Percentiles rank a stretch among this genome's conserved stretches.
These are phyloP conservation scores for Chenopodium album DNA, from an alignment of 148 eudicot species.

Conservation along the genomic window DNA sequence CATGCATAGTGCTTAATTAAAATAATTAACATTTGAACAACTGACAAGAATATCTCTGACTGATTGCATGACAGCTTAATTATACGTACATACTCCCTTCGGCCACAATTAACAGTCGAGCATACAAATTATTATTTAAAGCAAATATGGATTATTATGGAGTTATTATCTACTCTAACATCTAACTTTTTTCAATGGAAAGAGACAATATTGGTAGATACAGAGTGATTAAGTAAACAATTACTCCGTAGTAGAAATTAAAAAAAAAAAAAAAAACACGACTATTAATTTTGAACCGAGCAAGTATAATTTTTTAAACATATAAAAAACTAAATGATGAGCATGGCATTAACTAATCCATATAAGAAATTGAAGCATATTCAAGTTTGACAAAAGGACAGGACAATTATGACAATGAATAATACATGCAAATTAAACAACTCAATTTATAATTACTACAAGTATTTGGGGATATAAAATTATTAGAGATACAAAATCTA, in stretches of 20 bases:
- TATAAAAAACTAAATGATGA: neutral
- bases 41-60: conserved; percentile 13
- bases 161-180: no score
- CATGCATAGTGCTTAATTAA: conserved; percentile 9
- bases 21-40: neutral
- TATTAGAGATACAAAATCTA: neutral
- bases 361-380: neutral
- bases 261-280: no score
- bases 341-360: neutral
- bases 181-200: no score
- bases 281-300: neutral
- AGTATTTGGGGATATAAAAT: neutral
- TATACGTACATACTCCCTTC: neutral
- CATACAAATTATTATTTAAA: neutral
- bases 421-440: neutral
- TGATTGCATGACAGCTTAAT: neutral
- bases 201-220: no score
- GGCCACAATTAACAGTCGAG: neutral
- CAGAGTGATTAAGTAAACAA: no score
- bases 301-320: neutral
- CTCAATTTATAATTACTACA: neutral
- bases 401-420: neutral
- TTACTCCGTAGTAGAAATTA: no score
- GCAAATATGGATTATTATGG: no score
- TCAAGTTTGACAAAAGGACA: neutral